phyloP scores from a whole-genome alignment of 2,329 filamentous ascomycete species.

The Claviceps digitariae region DNA sequence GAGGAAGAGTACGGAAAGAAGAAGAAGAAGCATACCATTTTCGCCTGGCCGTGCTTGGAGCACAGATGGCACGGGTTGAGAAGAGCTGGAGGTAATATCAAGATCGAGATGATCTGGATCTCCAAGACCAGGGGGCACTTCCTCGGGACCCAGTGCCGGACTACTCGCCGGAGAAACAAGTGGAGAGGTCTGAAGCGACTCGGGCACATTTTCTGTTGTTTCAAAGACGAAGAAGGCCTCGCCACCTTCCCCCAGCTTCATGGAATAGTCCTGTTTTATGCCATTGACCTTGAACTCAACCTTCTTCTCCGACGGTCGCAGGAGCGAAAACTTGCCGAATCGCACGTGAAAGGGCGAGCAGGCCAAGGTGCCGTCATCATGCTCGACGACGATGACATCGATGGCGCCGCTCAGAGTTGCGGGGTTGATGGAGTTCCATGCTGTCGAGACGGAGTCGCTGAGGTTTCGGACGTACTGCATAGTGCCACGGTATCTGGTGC shows the following conservation, averaged over 20 bases:
- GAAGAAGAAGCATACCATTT: slow-evolving; percentile 15
- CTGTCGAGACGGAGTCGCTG: slow-evolving; percentile 90
- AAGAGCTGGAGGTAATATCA: slow-evolving; percentile 27
- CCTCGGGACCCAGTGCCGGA: slow-evolving; percentile 45
- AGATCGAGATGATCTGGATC: slow-evolving; percentile 61
- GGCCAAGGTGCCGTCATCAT: slow-evolving; percentile 75
- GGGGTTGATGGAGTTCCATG: slow-evolving; percentile 99
- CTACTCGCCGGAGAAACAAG: slow-evolving; percentile 81
- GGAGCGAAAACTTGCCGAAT: slow-evolving; percentile 93
- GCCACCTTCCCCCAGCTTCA: slow-evolving; percentile 95
- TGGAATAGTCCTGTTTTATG: slow-evolving; percentile 80
- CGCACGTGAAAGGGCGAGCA: slow-evolving; percentile 98
- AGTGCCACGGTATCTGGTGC: slow-evolving; percentile 14
- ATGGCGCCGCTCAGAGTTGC: slow-evolving; percentile 95
- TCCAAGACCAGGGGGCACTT: slow-evolving; percentile 29
- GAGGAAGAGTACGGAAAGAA: not conserved
- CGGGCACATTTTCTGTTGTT: slow-evolving; percentile 83
- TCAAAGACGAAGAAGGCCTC: slow-evolving; percentile 99
- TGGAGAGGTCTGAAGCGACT: slow-evolving; percentile 85
- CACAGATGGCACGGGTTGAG: slow-evolving; percentile 31
- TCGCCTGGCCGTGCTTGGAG: slow-evolving; percentile 19
- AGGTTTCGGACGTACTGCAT: slow-evolving; percentile 99
- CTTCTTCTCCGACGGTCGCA: slow-evolving; percentile 96
- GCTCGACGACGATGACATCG: slow-evolving; percentile 96
- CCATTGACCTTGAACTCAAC: slow-evolving; percentile 96